Evolutionary conservation across 805 yeast genomes (phyloP).

Genomic region (Candida incommunis): DNA sequence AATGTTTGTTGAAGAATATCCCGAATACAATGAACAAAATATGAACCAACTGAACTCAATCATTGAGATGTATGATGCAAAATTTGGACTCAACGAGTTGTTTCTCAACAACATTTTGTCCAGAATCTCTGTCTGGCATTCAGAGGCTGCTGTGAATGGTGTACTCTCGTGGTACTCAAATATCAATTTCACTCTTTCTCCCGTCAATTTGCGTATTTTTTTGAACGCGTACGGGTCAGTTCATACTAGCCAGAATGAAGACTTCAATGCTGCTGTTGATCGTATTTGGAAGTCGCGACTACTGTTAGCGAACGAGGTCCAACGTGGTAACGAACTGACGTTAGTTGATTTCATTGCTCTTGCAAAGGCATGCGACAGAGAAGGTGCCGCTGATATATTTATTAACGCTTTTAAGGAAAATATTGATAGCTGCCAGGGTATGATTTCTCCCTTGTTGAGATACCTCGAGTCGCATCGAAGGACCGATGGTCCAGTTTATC

Average conservation of each 20-base stretch:
- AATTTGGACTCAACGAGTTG: constrained; percentile 56
- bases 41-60: constrained; percentile 41
- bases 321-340: background rate
- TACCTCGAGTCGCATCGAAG: background rate
- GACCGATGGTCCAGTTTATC: background rate
- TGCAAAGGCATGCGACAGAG: background rate
- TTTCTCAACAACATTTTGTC: constrained; percentile 65
- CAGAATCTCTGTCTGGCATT: constrained; percentile 53
- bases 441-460: background rate
- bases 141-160: constrained; percentile 12
- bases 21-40: constrained; percentile 37
- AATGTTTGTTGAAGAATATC: constrained; percentile 49
- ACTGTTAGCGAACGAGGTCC: too few relatives aligned
- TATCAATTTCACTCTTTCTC: background rate
- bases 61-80: constrained; percentile 42
- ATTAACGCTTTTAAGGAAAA: background rate
- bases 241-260: background rate
- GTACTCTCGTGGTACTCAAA: background rate
- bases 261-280: background rate
- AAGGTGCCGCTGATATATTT: background rate
- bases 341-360: background rate
- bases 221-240: background rate
- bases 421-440: background rate
- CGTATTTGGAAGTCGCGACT: background rate
- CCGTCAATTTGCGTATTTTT: background rate